Evolutionary conservation across 257 asterid species (phyloP).

Genomic region (Nicotiana noctiflora): DNA sequence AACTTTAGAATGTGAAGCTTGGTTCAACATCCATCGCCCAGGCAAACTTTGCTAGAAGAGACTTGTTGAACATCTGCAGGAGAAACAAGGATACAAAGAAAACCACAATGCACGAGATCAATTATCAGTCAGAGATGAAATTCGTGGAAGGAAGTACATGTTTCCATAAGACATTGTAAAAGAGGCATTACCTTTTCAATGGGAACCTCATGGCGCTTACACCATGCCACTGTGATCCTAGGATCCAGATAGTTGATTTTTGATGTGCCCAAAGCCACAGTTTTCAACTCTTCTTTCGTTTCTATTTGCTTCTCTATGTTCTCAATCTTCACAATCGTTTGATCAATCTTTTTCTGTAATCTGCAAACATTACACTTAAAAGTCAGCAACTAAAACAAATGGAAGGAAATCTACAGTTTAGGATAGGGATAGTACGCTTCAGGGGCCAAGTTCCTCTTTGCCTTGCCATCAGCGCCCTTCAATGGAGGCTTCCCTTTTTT

Average conservation of each 20-base stretch:
- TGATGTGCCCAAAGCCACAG: constrained; percentile 92
- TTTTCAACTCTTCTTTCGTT: constrained; percentile 80
- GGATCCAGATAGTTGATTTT: constrained; percentile 99
- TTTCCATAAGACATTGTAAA: background rate
- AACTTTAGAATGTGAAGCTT: constrained; percentile 59
- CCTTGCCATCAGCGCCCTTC: constrained; percentile 72
- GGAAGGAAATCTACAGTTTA: background rate
- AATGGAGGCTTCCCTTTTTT: constrained; percentile 82
- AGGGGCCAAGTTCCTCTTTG: constrained; percentile 76
- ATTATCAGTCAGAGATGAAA: background rate
- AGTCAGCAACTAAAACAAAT: constrained; percentile 15
- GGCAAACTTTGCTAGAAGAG: constrained; percentile 81
- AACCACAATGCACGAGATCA: background rate
- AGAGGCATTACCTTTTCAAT: constrained; percentile 68
- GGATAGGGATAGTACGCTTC: constrained; percentile 53
- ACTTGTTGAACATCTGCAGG: constrained; percentile 86
- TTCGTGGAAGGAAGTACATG: background rate
- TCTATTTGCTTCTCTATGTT: constrained; percentile 76
- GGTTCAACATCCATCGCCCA: constrained; percentile 99
- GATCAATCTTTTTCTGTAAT: constrained; percentile 75
- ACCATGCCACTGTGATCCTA: constrained; percentile 97
- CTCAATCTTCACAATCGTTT: constrained; percentile 61
- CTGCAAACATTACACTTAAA: constrained; percentile 30
- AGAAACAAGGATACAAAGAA: background rate
- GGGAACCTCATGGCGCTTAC: constrained; percentile 97